Percentiles rank a stretch among this genome's conserved stretches.
phyloP scores from a whole-genome alignment of 768 basidiomycete genomes.

The Termitomyces sp. region DNA sequence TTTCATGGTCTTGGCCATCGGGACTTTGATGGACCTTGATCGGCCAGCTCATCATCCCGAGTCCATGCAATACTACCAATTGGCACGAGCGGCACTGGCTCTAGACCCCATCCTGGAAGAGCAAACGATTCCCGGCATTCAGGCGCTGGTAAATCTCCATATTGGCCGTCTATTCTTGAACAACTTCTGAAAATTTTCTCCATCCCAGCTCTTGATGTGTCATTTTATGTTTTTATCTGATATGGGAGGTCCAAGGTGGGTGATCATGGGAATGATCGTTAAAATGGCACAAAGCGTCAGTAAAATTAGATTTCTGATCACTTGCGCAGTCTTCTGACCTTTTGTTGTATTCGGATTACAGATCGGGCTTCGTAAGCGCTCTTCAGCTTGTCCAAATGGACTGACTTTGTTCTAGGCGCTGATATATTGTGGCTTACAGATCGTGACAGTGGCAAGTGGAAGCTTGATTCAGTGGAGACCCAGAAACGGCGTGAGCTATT shows the following conservation, averaged over 20 bases:
- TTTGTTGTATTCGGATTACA: slow-evolving; percentile 23
- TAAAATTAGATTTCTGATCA: slow-evolving; percentile 17
- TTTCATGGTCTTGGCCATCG: slow-evolving; percentile 64
- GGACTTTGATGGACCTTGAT: slow-evolving; percentile 60
- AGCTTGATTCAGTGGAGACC: slow-evolving; percentile 53
- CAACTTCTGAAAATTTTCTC: slow-evolving; percentile 13
- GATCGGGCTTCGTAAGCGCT: slow-evolving; percentile 65
- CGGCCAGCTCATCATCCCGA: slow-evolving; percentile 51
- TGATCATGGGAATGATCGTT: slow-evolving; percentile 67
- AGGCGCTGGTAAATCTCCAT: slow-evolving; percentile 52
- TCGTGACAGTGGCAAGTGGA: slow-evolving; percentile 68
- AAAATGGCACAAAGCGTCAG: slow-evolving; percentile 70
- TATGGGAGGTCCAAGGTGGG: slow-evolving; percentile 63
- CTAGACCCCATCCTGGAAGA: slow-evolving; percentile 66
- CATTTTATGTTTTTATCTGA: slow-evolving; percentile 52
- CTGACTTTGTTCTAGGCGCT: slow-evolving; percentile 6
- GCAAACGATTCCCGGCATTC: slow-evolving; percentile 60
- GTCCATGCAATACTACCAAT: slow-evolving; percentile 58
- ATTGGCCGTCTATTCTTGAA: slow-evolving; percentile 6
- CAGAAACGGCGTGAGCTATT: slow-evolving; percentile 58
- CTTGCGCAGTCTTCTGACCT: slow-evolving; percentile 17
- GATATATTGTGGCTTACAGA: slow-evolving; percentile 37
- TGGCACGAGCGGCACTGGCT: slow-evolving; percentile 57
- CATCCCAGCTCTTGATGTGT: slow-evolving; percentile 53
- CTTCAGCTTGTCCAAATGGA: slow-evolving; percentile 7